Conservation (phyloP, 345 rosid genomes). For the Linum lewisii region DNA sequence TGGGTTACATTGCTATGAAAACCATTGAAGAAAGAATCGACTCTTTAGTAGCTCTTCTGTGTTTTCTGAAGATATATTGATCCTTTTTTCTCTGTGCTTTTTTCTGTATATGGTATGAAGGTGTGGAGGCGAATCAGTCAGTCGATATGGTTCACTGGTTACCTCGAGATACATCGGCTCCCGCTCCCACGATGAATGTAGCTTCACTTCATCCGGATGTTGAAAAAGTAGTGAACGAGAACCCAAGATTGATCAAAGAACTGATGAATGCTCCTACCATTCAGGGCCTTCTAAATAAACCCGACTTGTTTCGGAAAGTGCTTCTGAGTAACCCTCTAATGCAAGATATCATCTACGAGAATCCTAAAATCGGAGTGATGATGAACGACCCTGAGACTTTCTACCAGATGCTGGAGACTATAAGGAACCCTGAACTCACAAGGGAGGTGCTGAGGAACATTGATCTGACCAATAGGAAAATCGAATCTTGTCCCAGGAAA, state of each 20-base stretch:
- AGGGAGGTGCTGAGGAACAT: constrained; percentile 89
- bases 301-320: constrained; percentile 67
- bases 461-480: constrained; percentile 82
- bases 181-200: no score
- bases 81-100: no score
- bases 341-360: constrained; percentile 82
- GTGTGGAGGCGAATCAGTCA: constrained; percentile 87
- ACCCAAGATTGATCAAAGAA: constrained; percentile 75
- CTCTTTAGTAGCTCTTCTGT: no score
- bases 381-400: constrained; percentile 77
- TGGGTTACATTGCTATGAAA: no score
- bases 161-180: no score
- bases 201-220: constrained; percentile 47
- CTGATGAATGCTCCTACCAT: constrained; percentile 73
- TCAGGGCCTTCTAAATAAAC: constrained; percentile 75
- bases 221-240: constrained; percentile 58
- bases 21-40: no score
- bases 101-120: constrained; percentile 21
- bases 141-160: constrained; percentile 82
- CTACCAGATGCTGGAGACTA: constrained; percentile 70
- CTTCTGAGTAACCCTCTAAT: constrained; percentile 83
- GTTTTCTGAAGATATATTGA: no score
- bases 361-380: constrained; percentile 81
- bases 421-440: constrained; percentile 89
- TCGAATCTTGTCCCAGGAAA: constrained; percentile 77